These are phyloP conservation scores for Penicillium occitanis DNA, from an alignment of 2,329 filamentous ascomycete genomes.

Conservation along the genomic window DNA sequence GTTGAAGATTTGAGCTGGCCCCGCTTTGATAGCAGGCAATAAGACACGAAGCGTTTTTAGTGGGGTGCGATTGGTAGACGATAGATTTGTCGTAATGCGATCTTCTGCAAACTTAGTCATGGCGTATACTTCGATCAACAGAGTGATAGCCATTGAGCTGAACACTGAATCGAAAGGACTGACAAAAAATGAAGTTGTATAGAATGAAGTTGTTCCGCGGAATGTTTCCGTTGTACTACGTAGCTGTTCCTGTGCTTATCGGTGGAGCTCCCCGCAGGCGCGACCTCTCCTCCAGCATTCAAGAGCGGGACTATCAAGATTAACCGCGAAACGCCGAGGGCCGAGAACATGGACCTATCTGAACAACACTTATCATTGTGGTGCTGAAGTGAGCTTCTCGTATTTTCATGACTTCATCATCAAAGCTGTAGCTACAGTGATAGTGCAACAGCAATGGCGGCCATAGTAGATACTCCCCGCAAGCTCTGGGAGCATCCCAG, in stretches of 20 bases:
- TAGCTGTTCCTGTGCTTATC: background rate
- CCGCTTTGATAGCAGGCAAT: background rate
- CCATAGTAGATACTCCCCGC: conserved; percentile 41
- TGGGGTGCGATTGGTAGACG: no score
- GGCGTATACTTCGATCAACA: no score
- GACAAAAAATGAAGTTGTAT: background rate
- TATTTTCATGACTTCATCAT: background rate
- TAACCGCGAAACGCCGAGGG: conserved; percentile 2
- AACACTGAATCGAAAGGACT: background rate
- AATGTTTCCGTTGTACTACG: background rate
- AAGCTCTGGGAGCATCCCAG: conserved; percentile 69
- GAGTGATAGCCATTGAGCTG: background rate
- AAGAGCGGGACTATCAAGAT: background rate
- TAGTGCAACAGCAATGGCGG: conserved; percentile 7
- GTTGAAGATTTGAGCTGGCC: background rate
- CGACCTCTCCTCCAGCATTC: background rate
- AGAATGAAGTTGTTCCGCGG: background rate
- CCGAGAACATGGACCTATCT: background rate
- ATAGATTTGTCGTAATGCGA: no score
- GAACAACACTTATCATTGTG: background rate
- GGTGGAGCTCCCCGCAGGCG: background rate
- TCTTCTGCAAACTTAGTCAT: no score
- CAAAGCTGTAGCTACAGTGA: background rate
- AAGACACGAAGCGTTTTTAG: background rate
- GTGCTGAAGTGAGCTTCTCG: background rate